Conservation (phyloP, 1,139 yeast genomes). For the Schizosaccharomyces versatilis region DNA sequence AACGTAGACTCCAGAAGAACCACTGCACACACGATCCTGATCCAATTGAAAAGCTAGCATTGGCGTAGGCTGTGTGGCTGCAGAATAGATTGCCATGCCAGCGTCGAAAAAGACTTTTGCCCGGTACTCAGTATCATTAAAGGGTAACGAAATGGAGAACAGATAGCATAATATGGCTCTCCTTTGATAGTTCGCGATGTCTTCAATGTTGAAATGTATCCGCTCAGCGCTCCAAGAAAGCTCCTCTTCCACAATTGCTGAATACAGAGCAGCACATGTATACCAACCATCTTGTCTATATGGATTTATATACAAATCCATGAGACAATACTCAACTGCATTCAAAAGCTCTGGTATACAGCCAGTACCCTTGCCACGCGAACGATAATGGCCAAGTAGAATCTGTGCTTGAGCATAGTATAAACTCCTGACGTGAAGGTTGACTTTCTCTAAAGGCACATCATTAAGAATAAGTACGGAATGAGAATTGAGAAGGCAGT, state of each 20-base stretch:
- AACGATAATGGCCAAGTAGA: slow-evolving; percentile 4
- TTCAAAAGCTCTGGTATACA: slow-evolving; percentile 60
- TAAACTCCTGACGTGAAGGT: background rate
- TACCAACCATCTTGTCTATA: slow-evolving; percentile 71
- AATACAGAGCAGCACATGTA: slow-evolving; percentile 58
- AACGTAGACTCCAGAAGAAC: slow-evolving; percentile 3
- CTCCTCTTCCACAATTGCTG: slow-evolving; percentile 67
- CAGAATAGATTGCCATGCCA: slow-evolving; percentile 39
- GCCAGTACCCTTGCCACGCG: slow-evolving; percentile 29
- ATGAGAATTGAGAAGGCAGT: background rate
- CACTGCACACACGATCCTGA: slow-evolving; percentile 6
- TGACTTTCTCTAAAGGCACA: background rate
- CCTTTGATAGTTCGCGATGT: slow-evolving; percentile 31
- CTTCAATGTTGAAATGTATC: slow-evolving; percentile 38
- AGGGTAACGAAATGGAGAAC: slow-evolving; percentile 43
- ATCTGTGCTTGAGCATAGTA: slow-evolving; percentile 7
- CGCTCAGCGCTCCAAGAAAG: slow-evolving; percentile 77
- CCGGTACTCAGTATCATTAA: slow-evolving; percentile 15
- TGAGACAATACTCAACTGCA: slow-evolving; percentile 40
- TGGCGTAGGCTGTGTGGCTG: slow-evolving; percentile 39
- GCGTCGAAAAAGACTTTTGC: slow-evolving; percentile 31
- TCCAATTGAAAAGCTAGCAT: slow-evolving; percentile 19
- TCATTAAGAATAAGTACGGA: background rate
- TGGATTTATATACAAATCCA: slow-evolving; percentile 46
- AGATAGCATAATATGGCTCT: slow-evolving; percentile 51